Conservation (phyloP, 2,329 filamentous ascomycete genomes). For the Polychaeton citri region DNA sequence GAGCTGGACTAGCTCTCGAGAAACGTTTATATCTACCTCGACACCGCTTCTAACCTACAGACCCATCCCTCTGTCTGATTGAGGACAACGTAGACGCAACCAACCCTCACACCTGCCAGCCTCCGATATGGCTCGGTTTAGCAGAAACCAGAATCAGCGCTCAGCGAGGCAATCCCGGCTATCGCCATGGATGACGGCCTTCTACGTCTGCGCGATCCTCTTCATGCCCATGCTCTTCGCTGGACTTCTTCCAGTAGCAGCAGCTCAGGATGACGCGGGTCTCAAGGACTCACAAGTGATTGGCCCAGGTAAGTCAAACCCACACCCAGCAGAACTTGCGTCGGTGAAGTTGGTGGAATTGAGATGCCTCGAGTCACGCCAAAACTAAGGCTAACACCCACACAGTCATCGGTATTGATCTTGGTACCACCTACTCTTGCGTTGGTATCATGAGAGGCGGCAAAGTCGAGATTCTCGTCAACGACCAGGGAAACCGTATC, state of each 20-base stretch:
- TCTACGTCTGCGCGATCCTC: slow-evolving; percentile 85
- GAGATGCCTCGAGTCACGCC: no score
- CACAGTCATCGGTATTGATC: slow-evolving; percentile 81
- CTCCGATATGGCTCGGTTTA: slow-evolving; percentile 19
- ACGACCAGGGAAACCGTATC: slow-evolving; percentile 94
- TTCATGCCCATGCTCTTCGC: slow-evolving; percentile 74
- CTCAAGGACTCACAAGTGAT: slow-evolving; percentile 50
- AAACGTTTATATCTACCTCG: no score
- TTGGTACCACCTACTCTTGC: slow-evolving; percentile 78
- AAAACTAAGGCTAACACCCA: slow-evolving; percentile 4
- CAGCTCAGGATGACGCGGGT: slow-evolving; percentile 53
- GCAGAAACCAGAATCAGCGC: slow-evolving; percentile 15
- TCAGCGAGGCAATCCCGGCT: slow-evolving; percentile 10
- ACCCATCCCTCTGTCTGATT: neutral
- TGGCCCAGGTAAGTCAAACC: slow-evolving; percentile 47
- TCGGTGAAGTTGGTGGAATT: no score
- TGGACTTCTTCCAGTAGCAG: slow-evolving; percentile 42
- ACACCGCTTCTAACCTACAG: no score
- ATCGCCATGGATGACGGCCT: slow-evolving; percentile 60
- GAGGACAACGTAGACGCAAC: neutral
- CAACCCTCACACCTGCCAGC: neutral
- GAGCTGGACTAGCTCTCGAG: no score
- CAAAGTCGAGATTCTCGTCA: slow-evolving; percentile 89
- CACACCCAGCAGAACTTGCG: neutral
- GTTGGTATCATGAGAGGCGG: slow-evolving; percentile 94